phyloP scores from a whole-genome alignment of 345 rosid genomes.

The Melastoma malabathricum region DNA sequence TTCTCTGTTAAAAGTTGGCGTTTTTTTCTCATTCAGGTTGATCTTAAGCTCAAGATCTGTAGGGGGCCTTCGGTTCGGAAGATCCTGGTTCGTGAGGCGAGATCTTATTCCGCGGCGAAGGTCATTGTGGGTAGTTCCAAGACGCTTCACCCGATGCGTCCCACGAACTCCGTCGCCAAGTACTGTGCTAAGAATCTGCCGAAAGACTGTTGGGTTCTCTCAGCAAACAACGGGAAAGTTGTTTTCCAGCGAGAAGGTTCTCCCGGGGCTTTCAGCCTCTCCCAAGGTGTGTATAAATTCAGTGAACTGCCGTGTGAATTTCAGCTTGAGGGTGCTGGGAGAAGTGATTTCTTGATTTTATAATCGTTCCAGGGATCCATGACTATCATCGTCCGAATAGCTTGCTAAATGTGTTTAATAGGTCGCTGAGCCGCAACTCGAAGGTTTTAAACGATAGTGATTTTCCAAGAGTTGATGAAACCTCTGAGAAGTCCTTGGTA shows the following conservation, averaged over 20 bases:
- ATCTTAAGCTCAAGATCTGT: conserved; percentile 86
- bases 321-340: neutral
- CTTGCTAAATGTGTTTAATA: conserved; percentile 45
- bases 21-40: conserved; percentile 37
- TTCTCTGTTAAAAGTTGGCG: neutral
- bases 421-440: conserved; percentile 31
- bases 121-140: conserved; percentile 55
- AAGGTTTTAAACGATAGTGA: conserved; percentile 31
- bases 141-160: conserved; percentile 36
- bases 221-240: conserved; percentile 68
- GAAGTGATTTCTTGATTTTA: neutral
- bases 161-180: conserved; percentile 64
- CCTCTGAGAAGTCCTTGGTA: conserved; percentile 26
- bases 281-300: conserved; percentile 26
- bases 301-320: neutral
- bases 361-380: conserved; percentile 30
- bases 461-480: conserved; percentile 17
- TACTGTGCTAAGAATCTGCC: conserved; percentile 69
- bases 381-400: conserved; percentile 24
- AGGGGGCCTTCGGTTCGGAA: conserved; percentile 57
- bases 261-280: conserved; percentile 13
- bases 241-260: conserved; percentile 51
- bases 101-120: conserved; percentile 40
- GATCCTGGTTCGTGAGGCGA: conserved; percentile 69
- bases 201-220: conserved; percentile 42